Evolutionary conservation across 345 rosid genomes (phyloP), one percentile per base, ranked within the genome.

Genomic region (Eucalyptus sp.): DNA sequence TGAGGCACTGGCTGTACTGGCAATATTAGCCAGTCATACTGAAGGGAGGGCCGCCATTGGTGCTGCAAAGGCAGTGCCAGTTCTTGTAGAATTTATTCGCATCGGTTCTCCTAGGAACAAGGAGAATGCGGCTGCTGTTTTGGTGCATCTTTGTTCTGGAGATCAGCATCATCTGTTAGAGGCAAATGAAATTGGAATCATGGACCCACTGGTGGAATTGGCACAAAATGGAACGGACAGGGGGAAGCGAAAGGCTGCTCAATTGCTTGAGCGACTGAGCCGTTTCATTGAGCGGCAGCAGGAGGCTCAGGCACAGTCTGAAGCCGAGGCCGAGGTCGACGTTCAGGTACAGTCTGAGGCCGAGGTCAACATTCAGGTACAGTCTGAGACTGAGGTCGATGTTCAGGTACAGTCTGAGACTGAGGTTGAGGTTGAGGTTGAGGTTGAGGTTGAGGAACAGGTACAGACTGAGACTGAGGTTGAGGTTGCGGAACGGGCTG

Each of bases 171-270:
- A 94, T 90, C 86, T 96, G 81, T 94, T 92, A 17, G 95, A 94
- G 93, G 99, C 99, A 5, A 96, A 93, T 89, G 97, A 98, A 86
- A 94, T 94, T 15, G 98, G 98, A 31, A 94, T 95, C 51, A 94
- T 96, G 96, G 96, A 90, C 41, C 94, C 97, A n/a, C 91, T 97
- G 87, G 79, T 93, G 90, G 99, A 97, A 91, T 91, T 98, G 92
- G 95, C 97, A 25, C 96, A 93, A 66, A 97, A 94, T 85, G 99
- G 99, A 64, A 98, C 99, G 3, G 98, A 97, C 86, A 93, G 99
- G 88, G 99, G 98, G 68, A 98, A 97, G 91, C 91, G 99, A 83
- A 98, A 98, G 92, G 99, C 99, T 92, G 96, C 94, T 8, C 99
- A 95, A 90, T 93, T 97, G 91, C 94, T 98, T 6, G 99, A 97